Evolutionary conservation across 345 rosid genomes (phyloP), one percentile per base, ranked within the genome.

Genomic region (Turnera subulata): DNA sequence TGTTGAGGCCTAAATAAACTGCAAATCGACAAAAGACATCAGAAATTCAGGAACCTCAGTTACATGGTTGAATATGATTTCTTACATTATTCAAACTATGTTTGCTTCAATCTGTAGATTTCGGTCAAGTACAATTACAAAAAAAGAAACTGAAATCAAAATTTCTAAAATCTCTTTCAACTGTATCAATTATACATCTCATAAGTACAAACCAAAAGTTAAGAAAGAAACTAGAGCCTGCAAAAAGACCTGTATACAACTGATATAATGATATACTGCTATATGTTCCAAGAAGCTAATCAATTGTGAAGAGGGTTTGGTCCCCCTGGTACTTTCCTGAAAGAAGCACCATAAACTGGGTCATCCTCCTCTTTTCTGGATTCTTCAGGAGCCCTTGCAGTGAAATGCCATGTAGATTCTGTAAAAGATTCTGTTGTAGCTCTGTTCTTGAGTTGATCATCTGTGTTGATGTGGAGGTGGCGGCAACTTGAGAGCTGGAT

Each of bases 241-340:
- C 59, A 63, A 71, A 75, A 59, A 50, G 53, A 53, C 15, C 24
- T 64, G 16, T 47, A 55, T 48, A 50, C 53, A 21, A 19, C 26
- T 56, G 49, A 50, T 24, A n/a, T 52, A 44, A 53, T 24, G 49
- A 22, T 51, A 56, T 18, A 44, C 19, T 38, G 26, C 23, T 49
- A 52, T n/a, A n/a, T n/a, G n/a, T n/a, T n/a, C n/a, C 23, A 54
- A 49, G 33, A 25, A n/a, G n/a, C 14, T 59, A 39, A 68, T 78
- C 71, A 78, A 54, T 80, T 83, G 65, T 83, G 85, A 58, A 80
- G 84, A 1, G 83, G 89, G 69, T 80, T 80, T 19, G 89, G 85
- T 15, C 89, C 83, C 3, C 57, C 75, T 0, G 85, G 85, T 55
- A 76, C 78, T 50, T 48, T 32, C 70, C 89, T 72, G 55, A 50